Evolutionary conservation across 2,329 filamentous ascomycete species (phyloP).

Genomic region (Sporothrix dimorphospora): DNA sequence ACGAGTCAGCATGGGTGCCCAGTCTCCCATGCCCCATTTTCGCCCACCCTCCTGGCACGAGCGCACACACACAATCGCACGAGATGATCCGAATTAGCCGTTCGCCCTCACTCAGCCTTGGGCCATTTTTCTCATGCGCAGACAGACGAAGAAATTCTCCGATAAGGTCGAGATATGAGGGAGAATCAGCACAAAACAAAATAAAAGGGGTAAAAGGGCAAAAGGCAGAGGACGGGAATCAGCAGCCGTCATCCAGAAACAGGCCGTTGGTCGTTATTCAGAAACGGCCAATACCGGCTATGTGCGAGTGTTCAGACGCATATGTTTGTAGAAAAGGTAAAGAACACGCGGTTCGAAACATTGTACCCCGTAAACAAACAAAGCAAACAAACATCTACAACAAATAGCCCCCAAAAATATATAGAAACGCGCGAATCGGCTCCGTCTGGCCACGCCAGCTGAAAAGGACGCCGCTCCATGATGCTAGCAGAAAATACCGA

Average conservation of each 20-base stretch:
- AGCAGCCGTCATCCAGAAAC: not conserved
- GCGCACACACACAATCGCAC: not conserved
- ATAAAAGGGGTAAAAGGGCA: not conserved
- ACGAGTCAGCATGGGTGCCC: slow-evolving; percentile 8
- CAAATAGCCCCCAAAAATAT: not conserved
- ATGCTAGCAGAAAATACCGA: not conserved
- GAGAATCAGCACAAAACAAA: not conserved
- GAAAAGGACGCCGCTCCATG: slow-evolving; percentile 4
- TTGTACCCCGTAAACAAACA: slow-evolving; percentile 9
- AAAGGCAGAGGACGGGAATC: not conserved
- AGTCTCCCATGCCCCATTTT: not conserved
- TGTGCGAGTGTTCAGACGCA: not conserved
- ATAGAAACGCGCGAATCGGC: not conserved
- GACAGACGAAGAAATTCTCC: not conserved
- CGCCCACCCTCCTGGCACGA: not conserved
- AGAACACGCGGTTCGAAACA: slow-evolving; percentile 1
- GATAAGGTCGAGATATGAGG: not conserved
- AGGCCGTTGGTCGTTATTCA: not conserved
- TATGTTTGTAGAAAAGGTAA: not conserved
- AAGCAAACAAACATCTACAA: not conserved
- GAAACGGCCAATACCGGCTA: not conserved
- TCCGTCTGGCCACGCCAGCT: not conserved
- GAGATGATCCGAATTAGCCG: slow-evolving; percentile 2
- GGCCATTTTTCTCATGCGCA: not conserved
- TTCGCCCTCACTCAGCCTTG: not conserved